Conservation (phyloP, 805 yeast species). For the Kazachstania viticola region DNA sequence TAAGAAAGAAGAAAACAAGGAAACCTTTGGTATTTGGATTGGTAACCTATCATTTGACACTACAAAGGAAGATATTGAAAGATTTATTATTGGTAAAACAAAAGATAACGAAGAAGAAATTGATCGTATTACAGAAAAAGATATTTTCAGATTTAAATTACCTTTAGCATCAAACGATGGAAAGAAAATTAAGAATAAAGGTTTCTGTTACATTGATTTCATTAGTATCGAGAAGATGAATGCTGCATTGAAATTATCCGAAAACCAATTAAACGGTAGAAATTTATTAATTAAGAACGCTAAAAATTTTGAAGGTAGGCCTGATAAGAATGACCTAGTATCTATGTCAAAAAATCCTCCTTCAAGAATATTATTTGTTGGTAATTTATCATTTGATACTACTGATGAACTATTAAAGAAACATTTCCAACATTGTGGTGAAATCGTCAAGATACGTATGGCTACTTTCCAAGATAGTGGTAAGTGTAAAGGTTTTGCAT, state of each 20-base stretch:
- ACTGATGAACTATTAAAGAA: constrained; percentile 65
- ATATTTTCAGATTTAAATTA: constrained; percentile 65
- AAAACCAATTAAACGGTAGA: constrained; percentile 67
- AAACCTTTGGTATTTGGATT: constrained; percentile 78
- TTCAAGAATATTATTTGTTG: constrained; percentile 78
- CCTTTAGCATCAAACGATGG: constrained; percentile 53
- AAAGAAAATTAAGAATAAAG: constrained; percentile 47
- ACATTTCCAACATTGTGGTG: constrained; percentile 88
- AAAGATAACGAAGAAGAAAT: constrained; percentile 28
- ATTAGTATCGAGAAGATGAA: constrained; percentile 45
- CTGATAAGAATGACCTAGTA: constrained; percentile 40
- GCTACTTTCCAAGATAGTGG: constrained; percentile 97
- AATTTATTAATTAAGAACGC: constrained; percentile 76
- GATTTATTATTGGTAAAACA: constrained; percentile 55
- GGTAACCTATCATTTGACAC: constrained; percentile 88
- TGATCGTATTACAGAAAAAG: constrained; percentile 35
- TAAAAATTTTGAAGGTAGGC: constrained; percentile 78
- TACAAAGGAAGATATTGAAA: constrained; percentile 55
- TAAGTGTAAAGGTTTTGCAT: constrained; percentile 93
- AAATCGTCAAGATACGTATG: constrained; percentile 75
- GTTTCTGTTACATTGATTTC: constrained; percentile 89
- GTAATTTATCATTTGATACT: constrained; percentile 87
- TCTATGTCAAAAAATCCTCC: constrained; percentile 69
- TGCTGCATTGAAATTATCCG: constrained; percentile 57
- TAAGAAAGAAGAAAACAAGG: constrained; percentile 31